phyloP scores from a whole-genome alignment of 1,284 basidiomycete species.

The Cystobasidium slooffiae region DNA sequence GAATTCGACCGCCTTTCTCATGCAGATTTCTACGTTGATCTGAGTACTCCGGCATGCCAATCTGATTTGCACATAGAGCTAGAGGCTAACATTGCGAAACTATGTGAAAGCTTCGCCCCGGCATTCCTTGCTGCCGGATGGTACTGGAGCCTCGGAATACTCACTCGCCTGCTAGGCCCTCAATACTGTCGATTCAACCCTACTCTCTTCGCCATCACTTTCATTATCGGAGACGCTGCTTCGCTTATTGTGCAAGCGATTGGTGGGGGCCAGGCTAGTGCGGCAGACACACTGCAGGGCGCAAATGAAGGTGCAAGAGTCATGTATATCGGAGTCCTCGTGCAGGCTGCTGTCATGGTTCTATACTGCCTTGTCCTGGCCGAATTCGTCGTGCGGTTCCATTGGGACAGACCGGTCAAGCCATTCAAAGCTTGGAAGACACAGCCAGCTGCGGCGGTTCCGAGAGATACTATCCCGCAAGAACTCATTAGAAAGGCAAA shows the following conservation, averaged over 20 bases:
- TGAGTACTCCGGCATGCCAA: neutral
- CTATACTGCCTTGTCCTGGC: constrained; percentile 59
- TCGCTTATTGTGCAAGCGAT: constrained; percentile 65
- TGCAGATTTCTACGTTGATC: constrained; percentile 41
- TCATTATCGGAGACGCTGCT: constrained; percentile 54
- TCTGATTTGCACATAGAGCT: neutral
- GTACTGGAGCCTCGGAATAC: constrained; percentile 64
- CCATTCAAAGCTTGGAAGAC: constrained; percentile 32
- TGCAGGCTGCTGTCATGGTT: constrained; percentile 62
- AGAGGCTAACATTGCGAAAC: neutral
- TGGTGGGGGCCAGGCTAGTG: constrained; percentile 64
- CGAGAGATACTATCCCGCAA: neutral
- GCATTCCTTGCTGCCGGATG: constrained; percentile 35
- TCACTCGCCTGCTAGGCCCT: constrained; percentile 61
- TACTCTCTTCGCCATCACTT: constrained; percentile 45
- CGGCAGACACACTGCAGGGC: constrained; percentile 46
- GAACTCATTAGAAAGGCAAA: neutral
- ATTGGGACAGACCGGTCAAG: constrained; percentile 58
- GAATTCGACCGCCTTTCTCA: constrained; percentile 29
- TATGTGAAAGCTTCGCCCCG: constrained; percentile 9
- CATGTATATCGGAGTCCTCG: constrained; percentile 64
- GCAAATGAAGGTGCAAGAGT: constrained; percentile 59
- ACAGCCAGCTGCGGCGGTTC: constrained; percentile 10
- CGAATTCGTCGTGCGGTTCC: constrained; percentile 63
- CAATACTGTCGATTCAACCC: constrained; percentile 61